A percentile compares a stretch with the other conserved stretches of the same genome.
phyloP scores from a whole-genome alignment of 1,284 basidiomycete species.

The Xerocomus nothofagi region DNA sequence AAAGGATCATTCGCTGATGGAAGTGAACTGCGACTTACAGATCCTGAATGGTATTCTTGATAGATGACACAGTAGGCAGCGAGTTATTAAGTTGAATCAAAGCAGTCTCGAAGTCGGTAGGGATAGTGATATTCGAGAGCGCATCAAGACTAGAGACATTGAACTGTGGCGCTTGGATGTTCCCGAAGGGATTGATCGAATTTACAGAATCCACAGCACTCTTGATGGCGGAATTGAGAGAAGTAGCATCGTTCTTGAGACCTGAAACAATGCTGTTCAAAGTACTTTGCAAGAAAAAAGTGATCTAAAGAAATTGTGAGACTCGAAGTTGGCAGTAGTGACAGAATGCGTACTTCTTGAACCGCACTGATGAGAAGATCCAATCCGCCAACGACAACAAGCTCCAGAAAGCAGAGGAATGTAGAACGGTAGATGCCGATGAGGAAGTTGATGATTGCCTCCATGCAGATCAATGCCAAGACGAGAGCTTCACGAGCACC shows the following conservation, averaged over 20 bases:
- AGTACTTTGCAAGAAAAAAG: constrained; percentile 61
- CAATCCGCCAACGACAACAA: constrained; percentile 82
- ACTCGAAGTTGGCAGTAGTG: neutral
- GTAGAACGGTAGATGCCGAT: constrained; percentile 90
- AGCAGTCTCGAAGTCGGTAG: constrained; percentile 73
- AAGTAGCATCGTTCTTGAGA: constrained; percentile 71
- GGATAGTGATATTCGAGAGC: constrained; percentile 80
- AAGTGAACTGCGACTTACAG: constrained; percentile 51
- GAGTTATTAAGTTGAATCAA: constrained; percentile 77
- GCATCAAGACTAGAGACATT: constrained; percentile 68
- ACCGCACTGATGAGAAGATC: constrained; percentile 81
- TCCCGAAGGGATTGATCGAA: constrained; percentile 65
- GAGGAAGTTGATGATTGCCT: constrained; percentile 87
- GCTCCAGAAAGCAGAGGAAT: constrained; percentile 89
- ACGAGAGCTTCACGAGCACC: constrained; percentile 74
- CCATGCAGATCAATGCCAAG: constrained; percentile 77
- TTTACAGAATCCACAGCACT: constrained; percentile 68
- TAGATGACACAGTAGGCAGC: constrained; percentile 76
- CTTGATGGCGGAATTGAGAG: constrained; percentile 71
- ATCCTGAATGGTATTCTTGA: constrained; percentile 71
- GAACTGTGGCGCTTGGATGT: constrained; percentile 70
- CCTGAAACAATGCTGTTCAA: constrained; percentile 59
- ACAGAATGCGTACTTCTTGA: constrained; percentile 58
- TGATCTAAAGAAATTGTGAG: constrained; percentile 54
- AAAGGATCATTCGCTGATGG: constrained; percentile 10